These are phyloP conservation scores for Chaetoscypha palmicola DNA, from an alignment of 2,329 filamentous ascomycete species.

Conservation along the genomic window DNA sequence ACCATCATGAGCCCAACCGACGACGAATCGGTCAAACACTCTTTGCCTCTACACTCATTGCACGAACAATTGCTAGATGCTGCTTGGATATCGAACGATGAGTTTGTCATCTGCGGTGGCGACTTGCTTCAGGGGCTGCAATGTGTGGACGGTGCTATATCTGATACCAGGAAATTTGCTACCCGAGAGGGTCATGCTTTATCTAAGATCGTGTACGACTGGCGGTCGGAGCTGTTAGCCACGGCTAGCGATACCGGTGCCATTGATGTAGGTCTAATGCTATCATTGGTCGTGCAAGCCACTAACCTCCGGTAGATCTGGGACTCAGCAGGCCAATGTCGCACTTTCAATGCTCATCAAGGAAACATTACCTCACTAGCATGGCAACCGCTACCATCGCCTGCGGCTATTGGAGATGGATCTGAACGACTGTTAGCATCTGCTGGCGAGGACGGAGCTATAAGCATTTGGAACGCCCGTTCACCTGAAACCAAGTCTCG, in stretches of 20 bases:
- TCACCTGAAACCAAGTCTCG: slow-evolving; percentile 48
- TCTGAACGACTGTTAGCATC: slow-evolving; percentile 44
- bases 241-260: slow-evolving; percentile 54
- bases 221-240: slow-evolving; percentile 45
- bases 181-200: slow-evolving; percentile 48
- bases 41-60: slow-evolving; percentile 44
- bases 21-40: slow-evolving; percentile 35
- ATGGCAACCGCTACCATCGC: slow-evolving; percentile 50
- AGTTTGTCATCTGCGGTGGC: slow-evolving; percentile 54
- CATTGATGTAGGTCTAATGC: slow-evolving; percentile 46
- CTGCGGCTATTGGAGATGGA: slow-evolving; percentile 37
- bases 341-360: slow-evolving; percentile 52
- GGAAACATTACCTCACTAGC: slow-evolving; percentile 50
- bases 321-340: slow-evolving; percentile 42
- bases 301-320: slow-evolving; percentile 35
- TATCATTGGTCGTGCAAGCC: slow-evolving; percentile 21
- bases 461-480: slow-evolving; percentile 55
- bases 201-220: slow-evolving; percentile 50
- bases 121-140: slow-evolving; percentile 44
- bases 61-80: slow-evolving; percentile 48
- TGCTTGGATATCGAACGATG: slow-evolving; percentile 50
- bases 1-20: slow-evolving; percentile 40
- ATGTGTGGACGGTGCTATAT: slow-evolving; percentile 41
- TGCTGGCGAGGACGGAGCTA: slow-evolving; percentile 55
- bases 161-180: slow-evolving; percentile 42